phyloP scores from a whole-genome alignment of 208 protist species.

The Porcisia hertigi region DNA sequence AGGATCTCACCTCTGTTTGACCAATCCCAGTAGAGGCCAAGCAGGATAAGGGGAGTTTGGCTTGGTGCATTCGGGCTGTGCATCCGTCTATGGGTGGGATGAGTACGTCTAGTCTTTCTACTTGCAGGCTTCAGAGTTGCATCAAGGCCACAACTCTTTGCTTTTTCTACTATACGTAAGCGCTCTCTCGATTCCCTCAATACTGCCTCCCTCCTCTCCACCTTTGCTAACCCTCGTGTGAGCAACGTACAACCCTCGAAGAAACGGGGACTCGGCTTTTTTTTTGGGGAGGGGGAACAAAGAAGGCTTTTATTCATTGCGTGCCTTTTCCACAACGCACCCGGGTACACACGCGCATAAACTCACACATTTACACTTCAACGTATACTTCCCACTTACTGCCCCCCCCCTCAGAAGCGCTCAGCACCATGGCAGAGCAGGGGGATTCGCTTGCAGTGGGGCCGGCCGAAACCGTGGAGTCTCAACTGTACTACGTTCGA shows the following conservation, averaged over 20 bases:
- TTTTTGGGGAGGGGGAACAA: background rate
- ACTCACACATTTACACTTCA: background rate
- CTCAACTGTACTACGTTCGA: conserved; percentile 76
- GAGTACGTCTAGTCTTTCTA: background rate
- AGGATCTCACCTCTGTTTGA: background rate
- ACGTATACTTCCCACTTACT: background rate
- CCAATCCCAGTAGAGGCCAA: background rate
- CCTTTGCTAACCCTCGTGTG: background rate
- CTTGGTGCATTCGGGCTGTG: background rate
- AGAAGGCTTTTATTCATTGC: background rate
- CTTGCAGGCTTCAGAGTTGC: background rate
- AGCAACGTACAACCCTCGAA: background rate
- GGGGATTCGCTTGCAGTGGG: background rate
- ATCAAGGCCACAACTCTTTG: background rate
- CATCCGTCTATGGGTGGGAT: background rate
- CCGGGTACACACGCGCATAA: background rate
- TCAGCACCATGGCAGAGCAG: conserved; percentile 16
- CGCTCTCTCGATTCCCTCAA: background rate
- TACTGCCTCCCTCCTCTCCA: background rate
- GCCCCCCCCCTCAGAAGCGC: background rate
- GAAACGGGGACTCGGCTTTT: background rate
- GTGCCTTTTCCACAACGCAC: background rate
- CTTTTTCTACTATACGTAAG: background rate
- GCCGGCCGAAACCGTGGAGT: conserved; percentile 62
- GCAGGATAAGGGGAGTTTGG: background rate